These are phyloP conservation scores for Myxozyma melibiosi DNA, from an alignment of 805 yeast species.

Conservation along the genomic window DNA sequence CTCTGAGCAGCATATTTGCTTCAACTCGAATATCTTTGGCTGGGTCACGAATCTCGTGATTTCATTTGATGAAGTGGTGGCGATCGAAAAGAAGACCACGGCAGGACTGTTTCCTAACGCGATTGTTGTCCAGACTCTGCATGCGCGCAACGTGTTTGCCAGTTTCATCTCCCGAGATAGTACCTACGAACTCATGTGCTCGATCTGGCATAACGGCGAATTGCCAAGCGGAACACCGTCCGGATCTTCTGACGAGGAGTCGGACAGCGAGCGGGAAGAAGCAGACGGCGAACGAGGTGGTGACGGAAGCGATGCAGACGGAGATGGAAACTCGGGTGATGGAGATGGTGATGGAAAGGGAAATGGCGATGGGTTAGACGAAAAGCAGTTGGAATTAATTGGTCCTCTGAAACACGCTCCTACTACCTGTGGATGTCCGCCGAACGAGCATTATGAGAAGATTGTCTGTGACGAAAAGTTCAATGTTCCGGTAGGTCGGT, in stretches of 20 bases:
- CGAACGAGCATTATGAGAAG: constrained; percentile 38
- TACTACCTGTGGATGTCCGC: constrained; percentile 52
- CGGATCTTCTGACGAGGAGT: constrained; percentile 16
- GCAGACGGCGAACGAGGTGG: constrained; percentile 33
- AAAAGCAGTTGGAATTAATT: neutral
- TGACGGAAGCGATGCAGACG: constrained; percentile 6
- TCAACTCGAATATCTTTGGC: constrained; percentile 83
- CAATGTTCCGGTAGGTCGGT: constrained; percentile 75
- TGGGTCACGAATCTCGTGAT: constrained; percentile 85
- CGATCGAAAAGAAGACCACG: constrained; percentile 78
- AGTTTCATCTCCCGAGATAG: constrained; percentile 82
- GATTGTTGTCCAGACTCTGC: constrained; percentile 65
- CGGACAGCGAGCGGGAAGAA: constrained; percentile 46
- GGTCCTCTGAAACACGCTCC: constrained; percentile 70
- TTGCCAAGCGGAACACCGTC: constrained; percentile 13
- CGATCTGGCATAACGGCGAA: constrained; percentile 60
- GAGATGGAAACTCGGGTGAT: too few species aligned
- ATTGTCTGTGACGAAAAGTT: constrained; percentile 43
- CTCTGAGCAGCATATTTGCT: constrained; percentile 76
- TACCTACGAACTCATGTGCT: constrained; percentile 67
- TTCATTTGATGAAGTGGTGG: constrained; percentile 67
- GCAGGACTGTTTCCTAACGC: constrained; percentile 93
- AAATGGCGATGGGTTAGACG: constrained; percentile 33
- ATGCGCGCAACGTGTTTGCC: constrained; percentile 75
- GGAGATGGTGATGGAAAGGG: constrained; percentile 12